phyloP scores from a whole-genome alignment of 352 stramenopile genomes.

The Albugo candida region DNA sequence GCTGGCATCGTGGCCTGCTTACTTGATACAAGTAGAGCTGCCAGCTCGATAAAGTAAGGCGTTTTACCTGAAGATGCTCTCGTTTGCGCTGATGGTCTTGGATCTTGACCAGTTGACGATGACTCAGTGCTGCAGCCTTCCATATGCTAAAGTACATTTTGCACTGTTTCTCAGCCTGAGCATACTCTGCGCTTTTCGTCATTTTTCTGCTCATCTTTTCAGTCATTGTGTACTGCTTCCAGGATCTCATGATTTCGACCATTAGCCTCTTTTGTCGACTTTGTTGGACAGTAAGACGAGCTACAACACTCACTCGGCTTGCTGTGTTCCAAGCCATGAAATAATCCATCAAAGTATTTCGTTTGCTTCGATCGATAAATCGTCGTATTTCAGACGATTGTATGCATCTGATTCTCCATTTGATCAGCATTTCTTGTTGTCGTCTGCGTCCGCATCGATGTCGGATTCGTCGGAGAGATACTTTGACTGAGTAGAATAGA shows the following conservation, averaged over 20 bases:
- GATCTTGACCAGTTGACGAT: background rate
- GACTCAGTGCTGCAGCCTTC: background rate
- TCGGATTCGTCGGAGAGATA: background rate
- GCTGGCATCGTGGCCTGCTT: background rate
- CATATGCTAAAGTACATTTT: background rate
- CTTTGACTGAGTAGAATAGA: conserved; percentile 11
- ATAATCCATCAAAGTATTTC: too few relatives aligned
- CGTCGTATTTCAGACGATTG: too few relatives aligned
- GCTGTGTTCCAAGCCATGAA: too few relatives aligned
- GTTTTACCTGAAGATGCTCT: background rate
- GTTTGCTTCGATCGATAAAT: too few relatives aligned
- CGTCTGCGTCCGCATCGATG: background rate
- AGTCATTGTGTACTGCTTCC: background rate
- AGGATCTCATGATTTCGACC: too few relatives aligned
- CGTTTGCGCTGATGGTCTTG: background rate
- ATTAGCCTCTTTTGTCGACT: too few relatives aligned
- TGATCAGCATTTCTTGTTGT: too few relatives aligned
- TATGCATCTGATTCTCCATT: too few relatives aligned
- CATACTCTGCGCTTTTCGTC: background rate
- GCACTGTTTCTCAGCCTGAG: background rate
- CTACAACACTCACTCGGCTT: too few relatives aligned
- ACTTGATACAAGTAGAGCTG: background rate
- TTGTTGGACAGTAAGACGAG: too few relatives aligned
- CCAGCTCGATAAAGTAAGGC: background rate
- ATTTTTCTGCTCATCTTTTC: background rate